Percentiles rank a stretch among this genome's conserved stretches.
Evolutionary conservation across 768 basidiomycete genomes (phyloP).

Genomic region (Rhodotorula paludigena): DNA sequence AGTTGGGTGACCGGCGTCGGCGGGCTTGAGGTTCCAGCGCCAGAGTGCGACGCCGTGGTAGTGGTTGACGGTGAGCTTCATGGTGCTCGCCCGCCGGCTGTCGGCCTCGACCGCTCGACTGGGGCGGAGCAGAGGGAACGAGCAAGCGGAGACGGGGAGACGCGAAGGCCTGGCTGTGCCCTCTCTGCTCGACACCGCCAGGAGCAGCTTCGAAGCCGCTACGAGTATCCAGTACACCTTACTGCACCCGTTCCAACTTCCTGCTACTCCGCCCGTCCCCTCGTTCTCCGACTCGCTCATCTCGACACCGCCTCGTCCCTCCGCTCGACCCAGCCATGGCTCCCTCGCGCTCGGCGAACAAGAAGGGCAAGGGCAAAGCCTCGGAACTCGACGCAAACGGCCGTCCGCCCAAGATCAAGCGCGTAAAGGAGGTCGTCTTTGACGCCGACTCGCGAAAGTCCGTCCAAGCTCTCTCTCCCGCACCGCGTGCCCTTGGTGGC

Average conservation of each 20-base stretch:
- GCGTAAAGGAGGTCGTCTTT: conserved; percentile 38
- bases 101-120: neutral
- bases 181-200: no score
- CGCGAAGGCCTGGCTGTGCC: no score
- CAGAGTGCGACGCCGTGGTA: conserved; percentile 87
- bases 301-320: neutral
- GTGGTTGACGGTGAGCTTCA: conserved; percentile 76
- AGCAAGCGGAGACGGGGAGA: no score
- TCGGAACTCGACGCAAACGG: conserved; percentile 7
- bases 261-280: neutral
- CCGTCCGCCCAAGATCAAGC: conserved; percentile 28
- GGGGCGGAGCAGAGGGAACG: neutral
- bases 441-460: conserved; percentile 34
- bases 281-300: neutral
- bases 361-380: conserved; percentile 8
- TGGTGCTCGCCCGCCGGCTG: no score
- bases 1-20: neutral
- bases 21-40: conserved; percentile 66
- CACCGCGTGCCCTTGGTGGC: neutral
- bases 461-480: neutral
- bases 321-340: neutral
- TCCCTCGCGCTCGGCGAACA: neutral
- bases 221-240: no score
- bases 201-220: no score
- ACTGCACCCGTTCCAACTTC: neutral